Conservation (phyloP, 371 early-diverging fungal genomes). For the Dentiscutata heterogama region DNA sequence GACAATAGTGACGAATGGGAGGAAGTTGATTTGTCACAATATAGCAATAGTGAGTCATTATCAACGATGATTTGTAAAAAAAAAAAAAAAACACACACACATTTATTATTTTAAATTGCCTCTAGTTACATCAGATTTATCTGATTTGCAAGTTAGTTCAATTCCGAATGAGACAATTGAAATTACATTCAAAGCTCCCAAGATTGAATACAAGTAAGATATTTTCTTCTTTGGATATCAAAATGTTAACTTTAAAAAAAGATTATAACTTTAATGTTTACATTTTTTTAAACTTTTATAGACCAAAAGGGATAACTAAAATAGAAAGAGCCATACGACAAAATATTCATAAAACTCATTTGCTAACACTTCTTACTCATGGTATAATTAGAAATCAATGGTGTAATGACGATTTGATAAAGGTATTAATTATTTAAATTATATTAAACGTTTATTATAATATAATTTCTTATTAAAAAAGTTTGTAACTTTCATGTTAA, state of each 20-base stretch:
- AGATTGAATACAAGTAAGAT: slow-evolving; percentile 27
- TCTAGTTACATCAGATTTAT: neutral
- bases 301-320: slow-evolving; percentile 53
- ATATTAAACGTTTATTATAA: slow-evolving; percentile 36
- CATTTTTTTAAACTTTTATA: neutral
- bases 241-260: neutral
- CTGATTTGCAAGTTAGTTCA: neutral
- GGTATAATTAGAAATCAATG: slow-evolving; percentile 58
- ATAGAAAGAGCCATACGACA: slow-evolving; percentile 56
- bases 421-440: slow-evolving; percentile 50
- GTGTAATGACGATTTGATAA: slow-evolving; percentile 56
- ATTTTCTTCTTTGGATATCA: neutral
- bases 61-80: neutral
- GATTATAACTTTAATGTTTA: neutral
- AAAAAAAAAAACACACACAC: neutral
- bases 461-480: neutral
- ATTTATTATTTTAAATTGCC: neutral
- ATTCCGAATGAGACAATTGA: slow-evolving; percentile 21
- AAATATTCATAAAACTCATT: slow-evolving; percentile 59
- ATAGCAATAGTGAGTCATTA: neutral
- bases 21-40: slow-evolving; percentile 34
- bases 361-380: slow-evolving; percentile 58
- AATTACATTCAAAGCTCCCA: slow-evolving; percentile 23
- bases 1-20: slow-evolving; percentile 42
- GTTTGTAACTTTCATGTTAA: neutral